Base-by-base conservation (phyloP, 768 basidiomycete species). In the Panaeolus cyanescens region DNA sequence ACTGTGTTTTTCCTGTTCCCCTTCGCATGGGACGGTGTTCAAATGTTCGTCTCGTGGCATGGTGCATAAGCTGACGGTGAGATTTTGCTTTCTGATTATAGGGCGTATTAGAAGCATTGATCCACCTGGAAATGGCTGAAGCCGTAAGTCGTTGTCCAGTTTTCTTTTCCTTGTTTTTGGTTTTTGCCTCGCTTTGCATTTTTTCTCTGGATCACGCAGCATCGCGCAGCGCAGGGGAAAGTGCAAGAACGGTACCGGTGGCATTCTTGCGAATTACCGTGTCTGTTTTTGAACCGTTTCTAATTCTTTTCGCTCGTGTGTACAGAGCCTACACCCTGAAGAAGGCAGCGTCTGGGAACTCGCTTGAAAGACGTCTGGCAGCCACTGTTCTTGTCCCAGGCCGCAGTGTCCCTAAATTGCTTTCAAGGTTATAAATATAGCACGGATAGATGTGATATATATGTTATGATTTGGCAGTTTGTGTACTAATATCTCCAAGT, bases 61-160 rank as follows among this genome's bases (percentile, higher is more conserved):
- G n/a, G n/a, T 37, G n/a, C n/a, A n/a, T 17, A 2, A 42, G 12
- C 45, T 50, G 30, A 50, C 45, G 45, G 25, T 28, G 25, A 20
- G 45, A 28, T 28, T 17, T 50, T 7, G 19, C 17, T 25, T 50
- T 50, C 25, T 50, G 22, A 13, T 12, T 50, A 50, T 50, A 79
- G 77, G 87, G 82, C 42, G 81, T 88, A 12, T 75, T 91, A 36
- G 82, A 86, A 62, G 85, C 88, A 1, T 76, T 90, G 56, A 70
- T 71, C 25, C 75, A 76, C 57, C 76, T 81, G 59, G 72, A 77
- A 28, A 81, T 90, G 62, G 74, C 80, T 40, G 62, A 71, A 57
- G 79, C 85, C 56, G 89, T 89, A 72, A 72, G 83, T 76, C 54
- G 34, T 55, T 57, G 59, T 56, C 37, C 60, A n/a, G 42, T 36